These are phyloP conservation scores for Aspergillus bridgeri DNA, from an alignment of 495 filamentous ascomycete genomes.

Conservation along the genomic window DNA sequence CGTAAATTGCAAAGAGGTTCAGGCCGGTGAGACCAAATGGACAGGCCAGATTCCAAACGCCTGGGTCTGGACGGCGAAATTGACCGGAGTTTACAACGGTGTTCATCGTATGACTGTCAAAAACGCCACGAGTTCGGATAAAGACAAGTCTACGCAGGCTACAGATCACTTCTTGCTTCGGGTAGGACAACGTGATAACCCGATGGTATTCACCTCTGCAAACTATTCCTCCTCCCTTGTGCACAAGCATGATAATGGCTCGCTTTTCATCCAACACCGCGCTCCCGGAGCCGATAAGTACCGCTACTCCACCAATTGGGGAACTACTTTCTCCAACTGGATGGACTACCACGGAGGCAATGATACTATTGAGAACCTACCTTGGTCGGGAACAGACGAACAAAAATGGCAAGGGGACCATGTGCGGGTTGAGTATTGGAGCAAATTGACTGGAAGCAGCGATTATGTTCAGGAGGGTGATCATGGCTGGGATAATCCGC, in stretches of 20 bases:
- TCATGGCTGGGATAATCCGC: slow-evolving; percentile 36
- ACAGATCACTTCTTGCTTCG: slow-evolving; percentile 56
- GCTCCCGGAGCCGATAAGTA: slow-evolving; percentile 63
- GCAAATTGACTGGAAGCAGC: slow-evolving; percentile 59
- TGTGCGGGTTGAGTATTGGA: slow-evolving; percentile 67
- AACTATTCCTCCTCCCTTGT: slow-evolving; percentile 59
- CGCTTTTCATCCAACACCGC: slow-evolving; percentile 52
- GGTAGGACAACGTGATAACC: slow-evolving; percentile 54
- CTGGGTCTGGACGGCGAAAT: slow-evolving; percentile 54
- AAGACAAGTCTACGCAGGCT: slow-evolving; percentile 42
- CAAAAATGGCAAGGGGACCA: slow-evolving; percentile 67
- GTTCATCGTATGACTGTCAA: slow-evolving; percentile 60
- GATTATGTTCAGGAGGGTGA: slow-evolving; percentile 64
- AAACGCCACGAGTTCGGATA: slow-evolving; percentile 45
- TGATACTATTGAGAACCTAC: slow-evolving; percentile 38
- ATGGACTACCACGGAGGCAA: slow-evolving; percentile 50
- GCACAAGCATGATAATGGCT: slow-evolving; percentile 33
- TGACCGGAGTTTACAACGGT: slow-evolving; percentile 60
- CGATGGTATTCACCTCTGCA: slow-evolving; percentile 54
- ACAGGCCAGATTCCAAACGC: slow-evolving; percentile 50
- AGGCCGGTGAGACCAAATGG: slow-evolving; percentile 22
- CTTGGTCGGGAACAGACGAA: slow-evolving; percentile 59
- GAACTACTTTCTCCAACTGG: slow-evolving; percentile 59
- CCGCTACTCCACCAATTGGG: slow-evolving; percentile 63
- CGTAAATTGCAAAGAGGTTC: slow-evolving; percentile 41